phyloP scores from a whole-genome alignment of 176 grass and related monocot genomes.

The sorghum (Sorghum bicolor) region DNA sequence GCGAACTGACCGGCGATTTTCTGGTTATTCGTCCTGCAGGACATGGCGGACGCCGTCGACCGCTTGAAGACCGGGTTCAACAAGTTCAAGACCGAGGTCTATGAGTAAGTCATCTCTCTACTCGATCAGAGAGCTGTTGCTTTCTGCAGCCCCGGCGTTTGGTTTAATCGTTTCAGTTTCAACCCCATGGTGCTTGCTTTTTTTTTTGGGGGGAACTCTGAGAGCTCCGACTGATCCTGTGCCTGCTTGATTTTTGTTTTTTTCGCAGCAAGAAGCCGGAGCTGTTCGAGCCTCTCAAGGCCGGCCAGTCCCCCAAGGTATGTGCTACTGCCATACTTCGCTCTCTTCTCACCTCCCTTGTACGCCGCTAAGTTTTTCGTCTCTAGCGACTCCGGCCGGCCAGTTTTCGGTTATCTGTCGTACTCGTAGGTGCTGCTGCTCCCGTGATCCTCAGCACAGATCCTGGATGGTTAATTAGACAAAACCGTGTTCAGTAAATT shows the following conservation, averaged over 20 bases:
- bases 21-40: constrained; percentile 15
- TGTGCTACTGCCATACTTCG: not conserved
- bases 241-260: not conserved
- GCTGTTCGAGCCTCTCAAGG: constrained; percentile 62
- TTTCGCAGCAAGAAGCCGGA: constrained; percentile 73
- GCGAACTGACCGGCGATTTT: not conserved
- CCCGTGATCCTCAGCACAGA: not conserved
- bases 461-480: not conserved
- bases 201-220: not conserved
- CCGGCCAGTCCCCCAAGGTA: constrained; percentile 74
- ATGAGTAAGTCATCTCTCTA: constrained; percentile 47
- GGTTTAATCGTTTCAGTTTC: not conserved
- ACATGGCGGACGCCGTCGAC: constrained; percentile 67
- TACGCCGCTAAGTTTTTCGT: not conserved
- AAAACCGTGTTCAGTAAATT: not conserved
- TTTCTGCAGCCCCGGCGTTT: not conserved
- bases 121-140: not conserved
- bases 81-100: constrained; percentile 86
- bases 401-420: not conserved
- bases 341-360: not conserved
- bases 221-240: not conserved
- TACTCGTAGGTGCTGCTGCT: not conserved
- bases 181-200: not conserved
- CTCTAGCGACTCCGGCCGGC: not conserved
- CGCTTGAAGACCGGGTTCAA: constrained; percentile 76